phyloP scores from a whole-genome alignment of 225 moss, liverwort and hornwort genomes.

The Lunularia cruciata region DNA sequence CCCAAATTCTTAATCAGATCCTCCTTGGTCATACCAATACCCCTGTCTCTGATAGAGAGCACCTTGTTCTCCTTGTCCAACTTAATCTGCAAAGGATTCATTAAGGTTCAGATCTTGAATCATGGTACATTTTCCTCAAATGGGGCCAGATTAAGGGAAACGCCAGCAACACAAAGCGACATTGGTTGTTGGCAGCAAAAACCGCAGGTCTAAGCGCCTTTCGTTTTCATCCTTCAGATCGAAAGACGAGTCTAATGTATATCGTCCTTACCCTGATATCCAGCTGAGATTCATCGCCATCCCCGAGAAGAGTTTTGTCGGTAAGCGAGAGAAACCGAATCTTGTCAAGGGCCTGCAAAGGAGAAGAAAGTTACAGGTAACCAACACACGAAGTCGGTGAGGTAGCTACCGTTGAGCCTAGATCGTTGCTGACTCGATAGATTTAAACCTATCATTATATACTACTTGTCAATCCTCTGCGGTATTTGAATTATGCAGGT shows the following conservation, averaged over 20 bases:
- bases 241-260: no score
- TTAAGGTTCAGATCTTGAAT: no score
- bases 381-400: no score
- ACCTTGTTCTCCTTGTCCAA: slow-evolving; percentile 76
- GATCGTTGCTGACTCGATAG: no score
- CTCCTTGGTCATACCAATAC: slow-evolving; percentile 94
- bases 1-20: slow-evolving; percentile 95
- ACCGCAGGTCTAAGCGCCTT: no score
- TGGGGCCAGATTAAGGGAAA: not conserved
- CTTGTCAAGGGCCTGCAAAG: slow-evolving; percentile 88
- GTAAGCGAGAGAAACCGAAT: slow-evolving; percentile 91
- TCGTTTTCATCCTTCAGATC: no score
- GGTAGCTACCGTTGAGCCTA: no score
- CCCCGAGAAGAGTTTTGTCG: slow-evolving; percentile 70
- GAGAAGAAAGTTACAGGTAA: not conserved
- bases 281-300: slow-evolving; percentile 79
- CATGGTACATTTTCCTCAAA: not conserved
- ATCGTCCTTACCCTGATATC: slow-evolving; percentile 67
- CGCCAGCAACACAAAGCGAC: not conserved
- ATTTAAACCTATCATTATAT: no score
- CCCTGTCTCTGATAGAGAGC: slow-evolving; percentile 71
- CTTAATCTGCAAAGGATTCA: slow-evolving; percentile 65
- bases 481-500: no score
- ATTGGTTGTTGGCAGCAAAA: no score
- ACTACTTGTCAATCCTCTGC: no score